Percentiles rank a stretch among this genome's conserved stretches.
Evolutionary conservation across 352 stramenopile genomes (phyloP).

Genomic region (Pythium aristosporum): DNA sequence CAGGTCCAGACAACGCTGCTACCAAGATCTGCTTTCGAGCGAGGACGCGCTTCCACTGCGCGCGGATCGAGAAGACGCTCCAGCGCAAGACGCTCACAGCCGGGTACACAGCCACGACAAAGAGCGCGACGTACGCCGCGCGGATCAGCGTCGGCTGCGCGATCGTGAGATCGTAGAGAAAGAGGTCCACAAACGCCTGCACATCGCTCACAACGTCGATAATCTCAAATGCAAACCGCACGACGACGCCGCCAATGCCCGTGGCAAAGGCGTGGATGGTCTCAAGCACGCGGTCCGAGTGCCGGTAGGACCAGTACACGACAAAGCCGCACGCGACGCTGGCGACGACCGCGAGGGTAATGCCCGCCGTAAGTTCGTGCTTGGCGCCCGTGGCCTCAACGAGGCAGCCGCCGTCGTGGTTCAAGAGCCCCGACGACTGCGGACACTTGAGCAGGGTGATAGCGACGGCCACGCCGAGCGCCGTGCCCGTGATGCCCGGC

Average conservation of each 20-base stretch:
- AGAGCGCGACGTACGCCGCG: slow-evolving; percentile 19
- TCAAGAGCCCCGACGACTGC: slow-evolving; percentile 14
- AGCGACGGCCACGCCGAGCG: neutral
- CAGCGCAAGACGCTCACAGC: slow-evolving; percentile 4
- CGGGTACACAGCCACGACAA: slow-evolving; percentile 2
- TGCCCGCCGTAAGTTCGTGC: slow-evolving; percentile 7
- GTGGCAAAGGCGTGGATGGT: slow-evolving; percentile 23
- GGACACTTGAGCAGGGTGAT: slow-evolving; percentile 11
- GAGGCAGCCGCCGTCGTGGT: slow-evolving; percentile 15
- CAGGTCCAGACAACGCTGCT: neutral
- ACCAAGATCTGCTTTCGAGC: slow-evolving; percentile 1
- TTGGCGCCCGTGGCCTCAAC: slow-evolving; percentile 13
- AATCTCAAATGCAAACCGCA: slow-evolving; percentile 26
- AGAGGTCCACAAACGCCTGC: slow-evolving; percentile 22
- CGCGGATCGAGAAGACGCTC: slow-evolving; percentile 14
- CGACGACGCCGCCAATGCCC: slow-evolving; percentile 14
- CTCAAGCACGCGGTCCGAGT: slow-evolving; percentile 23
- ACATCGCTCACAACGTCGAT: slow-evolving; percentile 19
- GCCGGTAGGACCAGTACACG: slow-evolving; percentile 22
- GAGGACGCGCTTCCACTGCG: slow-evolving; percentile 22
- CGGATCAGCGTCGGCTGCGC: slow-evolving; percentile 20
- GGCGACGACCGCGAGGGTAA: slow-evolving; percentile 18
- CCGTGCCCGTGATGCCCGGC: neutral
- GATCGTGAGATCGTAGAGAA: slow-evolving; percentile 23
- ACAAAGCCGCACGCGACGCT: slow-evolving; percentile 12